These are phyloP conservation scores for Takashimella koratensis DNA, from an alignment of 1,284 basidiomycete species.

Conservation along the genomic window DNA sequence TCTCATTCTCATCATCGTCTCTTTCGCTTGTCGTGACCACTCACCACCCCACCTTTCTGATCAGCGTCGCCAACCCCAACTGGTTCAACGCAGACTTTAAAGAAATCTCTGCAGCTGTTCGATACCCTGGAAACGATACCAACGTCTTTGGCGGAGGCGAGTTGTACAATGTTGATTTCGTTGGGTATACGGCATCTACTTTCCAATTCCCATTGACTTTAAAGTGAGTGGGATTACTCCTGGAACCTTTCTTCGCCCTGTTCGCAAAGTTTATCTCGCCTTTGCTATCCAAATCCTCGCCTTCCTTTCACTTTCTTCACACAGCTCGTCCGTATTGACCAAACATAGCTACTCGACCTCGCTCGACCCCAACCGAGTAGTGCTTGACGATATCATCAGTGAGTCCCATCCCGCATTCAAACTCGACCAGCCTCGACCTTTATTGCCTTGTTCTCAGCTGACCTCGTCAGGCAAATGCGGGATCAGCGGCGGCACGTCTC, in stretches of 20 bases:
- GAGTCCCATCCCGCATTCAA: conserved; percentile 10
- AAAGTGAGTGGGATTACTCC: conserved; percentile 37
- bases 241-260: no score
- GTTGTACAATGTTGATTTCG: conserved; percentile 61
- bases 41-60: conserved; percentile 5
- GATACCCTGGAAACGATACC: conserved; percentile 69
- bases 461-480: conserved; percentile 59
- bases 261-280: no score
- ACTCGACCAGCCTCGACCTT: background rate
- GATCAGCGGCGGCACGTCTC: conserved; percentile 50
- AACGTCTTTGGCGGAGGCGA: conserved; percentile 63
- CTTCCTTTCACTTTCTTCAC: no score
- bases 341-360: conserved; percentile 61
- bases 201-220: conserved; percentile 79
- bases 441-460: background rate
- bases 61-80: conserved; percentile 78
- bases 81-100: conserved; percentile 73
- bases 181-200: conserved; percentile 62
- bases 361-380: conserved; percentile 58
- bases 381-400: conserved; percentile 58
- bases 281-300: background rate
- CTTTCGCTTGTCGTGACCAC: background rate
- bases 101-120: conserved; percentile 63
- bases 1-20: background rate
- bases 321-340: no score